phyloP scores from a whole-genome alignment of 1,284 basidiomycete genomes.

The Malassezia psittaci region DNA sequence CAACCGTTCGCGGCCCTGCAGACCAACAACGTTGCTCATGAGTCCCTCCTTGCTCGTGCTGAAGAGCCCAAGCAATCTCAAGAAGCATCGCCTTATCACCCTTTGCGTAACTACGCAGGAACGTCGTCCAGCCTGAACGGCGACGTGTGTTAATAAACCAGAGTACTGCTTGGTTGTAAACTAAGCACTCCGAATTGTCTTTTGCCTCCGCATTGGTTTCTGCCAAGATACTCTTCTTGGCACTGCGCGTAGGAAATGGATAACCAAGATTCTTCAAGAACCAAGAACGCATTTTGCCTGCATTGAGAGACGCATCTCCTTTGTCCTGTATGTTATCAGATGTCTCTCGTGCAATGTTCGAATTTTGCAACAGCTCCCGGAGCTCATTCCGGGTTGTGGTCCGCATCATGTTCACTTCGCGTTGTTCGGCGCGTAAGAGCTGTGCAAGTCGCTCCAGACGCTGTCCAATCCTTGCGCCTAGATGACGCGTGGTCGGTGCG shows the following conservation, averaged over 20 bases:
- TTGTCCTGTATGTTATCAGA: not conserved
- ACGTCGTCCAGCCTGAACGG: slow-evolving; percentile 38
- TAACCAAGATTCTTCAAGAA: slow-evolving; percentile 27
- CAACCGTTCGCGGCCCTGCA: not conserved
- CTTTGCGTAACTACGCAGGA: slow-evolving; percentile 24
- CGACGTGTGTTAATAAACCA: slow-evolving; percentile 47
- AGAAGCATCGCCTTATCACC: slow-evolving; percentile 25
- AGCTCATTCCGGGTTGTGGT: not conserved
- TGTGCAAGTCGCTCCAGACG: slow-evolving; percentile 5
- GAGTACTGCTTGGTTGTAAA: slow-evolving; percentile 24
- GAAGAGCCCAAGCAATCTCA: slow-evolving; percentile 9
- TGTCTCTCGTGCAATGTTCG: not conserved
- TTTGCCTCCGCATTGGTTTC: slow-evolving; percentile 20
- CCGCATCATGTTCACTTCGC: slow-evolving; percentile 1
- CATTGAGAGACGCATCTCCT: slow-evolving; percentile 16
- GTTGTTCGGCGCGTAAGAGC: slow-evolving; percentile 7
- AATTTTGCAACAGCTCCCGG: not conserved
- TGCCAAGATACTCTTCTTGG: slow-evolving; percentile 25
- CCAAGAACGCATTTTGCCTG: slow-evolving; percentile 30
- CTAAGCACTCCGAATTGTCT: not conserved
- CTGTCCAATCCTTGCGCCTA: slow-evolving; percentile 5
- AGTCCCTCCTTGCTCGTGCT: slow-evolving; percentile 9
- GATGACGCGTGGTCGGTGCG: not conserved
- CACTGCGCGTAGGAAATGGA: slow-evolving; percentile 28
- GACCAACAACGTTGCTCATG: slow-evolving; percentile 12